Conservation (phyloP, 805 yeast species). For the Tetrapisispora taiwanensis region DNA sequence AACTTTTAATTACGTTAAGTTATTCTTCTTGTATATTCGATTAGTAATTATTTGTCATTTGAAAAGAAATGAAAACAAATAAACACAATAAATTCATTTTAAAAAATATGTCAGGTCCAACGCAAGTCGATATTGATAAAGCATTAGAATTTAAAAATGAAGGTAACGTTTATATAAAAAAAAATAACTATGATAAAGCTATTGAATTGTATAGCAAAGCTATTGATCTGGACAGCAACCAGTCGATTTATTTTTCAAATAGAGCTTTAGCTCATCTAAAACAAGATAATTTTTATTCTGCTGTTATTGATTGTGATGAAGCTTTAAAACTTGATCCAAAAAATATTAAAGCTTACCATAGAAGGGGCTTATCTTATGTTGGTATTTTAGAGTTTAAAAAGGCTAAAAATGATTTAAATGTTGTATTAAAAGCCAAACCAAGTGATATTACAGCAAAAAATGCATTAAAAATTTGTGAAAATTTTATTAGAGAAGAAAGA, state of each 20-base stretch:
- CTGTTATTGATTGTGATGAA: constrained; percentile 64
- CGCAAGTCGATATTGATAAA: constrained; percentile 16
- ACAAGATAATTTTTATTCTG: constrained; percentile 76
- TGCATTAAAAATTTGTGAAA: constrained; percentile 52
- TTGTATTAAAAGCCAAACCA: constrained; percentile 53
- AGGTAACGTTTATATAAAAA: constrained; percentile 68
- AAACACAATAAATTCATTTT: neutral
- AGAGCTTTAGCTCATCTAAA: constrained; percentile 86
- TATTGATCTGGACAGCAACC: constrained; percentile 48
- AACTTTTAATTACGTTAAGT: no score
- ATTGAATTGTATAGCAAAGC: constrained; percentile 65
- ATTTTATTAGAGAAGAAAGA: constrained; percentile 58
- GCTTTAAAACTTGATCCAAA: constrained; percentile 59
- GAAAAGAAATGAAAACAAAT: no score
- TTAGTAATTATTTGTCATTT: no score
- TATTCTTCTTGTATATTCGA: no score
- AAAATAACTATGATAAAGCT: constrained; percentile 54
- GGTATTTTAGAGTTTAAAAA: constrained; percentile 68
- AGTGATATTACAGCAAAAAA: constrained; percentile 56
- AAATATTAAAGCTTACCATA: constrained; percentile 72
- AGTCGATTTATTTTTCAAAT: constrained; percentile 66
- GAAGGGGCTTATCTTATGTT: constrained; percentile 74
- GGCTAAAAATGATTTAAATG: constrained; percentile 59
- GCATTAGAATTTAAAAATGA: constrained; percentile 49
- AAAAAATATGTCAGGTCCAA: constrained; percentile 11